phyloP scores from a whole-genome alignment of 164 flowering plant species.

The Sextonia rubra region DNA sequence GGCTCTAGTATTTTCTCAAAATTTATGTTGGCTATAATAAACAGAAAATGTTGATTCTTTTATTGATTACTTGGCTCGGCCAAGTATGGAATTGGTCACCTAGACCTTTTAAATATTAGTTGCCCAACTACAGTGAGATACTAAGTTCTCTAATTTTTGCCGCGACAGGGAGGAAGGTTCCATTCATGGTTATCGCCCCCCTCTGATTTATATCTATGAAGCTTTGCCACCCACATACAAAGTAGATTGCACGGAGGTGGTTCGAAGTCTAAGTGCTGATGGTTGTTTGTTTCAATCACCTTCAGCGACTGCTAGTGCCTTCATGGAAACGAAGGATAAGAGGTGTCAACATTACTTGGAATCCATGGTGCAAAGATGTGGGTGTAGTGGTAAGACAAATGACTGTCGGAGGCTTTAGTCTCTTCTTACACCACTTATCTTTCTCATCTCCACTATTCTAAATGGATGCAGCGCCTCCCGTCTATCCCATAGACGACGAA shows the following conservation, averaged over 20 bases:
- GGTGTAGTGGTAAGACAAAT: constrained; percentile 24
- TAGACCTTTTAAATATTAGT: too few relatives aligned
- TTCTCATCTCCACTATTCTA: not conserved
- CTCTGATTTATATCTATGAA: constrained; percentile 29
- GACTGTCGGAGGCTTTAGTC: not conserved
- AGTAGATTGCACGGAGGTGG: constrained; percentile 9
- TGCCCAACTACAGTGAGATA: not conserved
- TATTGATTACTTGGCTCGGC: not conserved
- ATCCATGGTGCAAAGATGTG: constrained; percentile 28
- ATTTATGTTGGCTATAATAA: not conserved
- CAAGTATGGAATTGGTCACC: not conserved
- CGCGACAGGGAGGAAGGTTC: constrained; percentile 22
- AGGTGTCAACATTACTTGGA: constrained; percentile 22
- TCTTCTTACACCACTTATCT: not conserved
- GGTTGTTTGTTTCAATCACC: constrained; percentile 46
- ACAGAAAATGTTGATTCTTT: too few relatives aligned
- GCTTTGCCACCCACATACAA: constrained; percentile 23
- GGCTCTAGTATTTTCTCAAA: too few relatives aligned
- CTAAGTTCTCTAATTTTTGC: not conserved
- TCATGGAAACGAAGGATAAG: constrained; percentile 28
- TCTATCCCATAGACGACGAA: constrained; percentile 26
- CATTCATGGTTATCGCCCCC: constrained; percentile 11
- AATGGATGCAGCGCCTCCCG: constrained; percentile 24
- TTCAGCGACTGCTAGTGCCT: constrained; percentile 36
- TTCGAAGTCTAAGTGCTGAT: constrained; percentile 19